A percentile compares a stretch with the other conserved stretches of the same genome.
Evolutionary conservation across 1,284 basidiomycete genomes (phyloP).

Genomic region (Hemileccinum hortonii): DNA sequence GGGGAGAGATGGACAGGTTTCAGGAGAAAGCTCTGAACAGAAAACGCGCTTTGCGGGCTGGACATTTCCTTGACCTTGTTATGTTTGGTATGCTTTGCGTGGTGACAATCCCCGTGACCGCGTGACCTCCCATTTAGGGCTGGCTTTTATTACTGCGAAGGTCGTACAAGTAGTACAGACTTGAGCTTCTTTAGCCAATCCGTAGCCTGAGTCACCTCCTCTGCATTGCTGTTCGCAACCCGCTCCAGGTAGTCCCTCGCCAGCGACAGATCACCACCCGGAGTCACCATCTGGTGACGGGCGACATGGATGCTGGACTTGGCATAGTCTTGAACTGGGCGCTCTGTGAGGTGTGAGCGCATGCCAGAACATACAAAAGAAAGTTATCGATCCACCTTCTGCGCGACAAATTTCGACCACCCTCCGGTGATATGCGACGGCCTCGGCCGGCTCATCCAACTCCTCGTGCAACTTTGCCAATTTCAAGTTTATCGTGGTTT

Average conservation of each 20-base stretch:
- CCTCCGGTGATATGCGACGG: slow-evolving; percentile 69
- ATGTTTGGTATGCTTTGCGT: slow-evolving; percentile 50
- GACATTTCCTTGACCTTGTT: slow-evolving; percentile 62
- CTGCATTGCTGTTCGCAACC: slow-evolving; percentile 73
- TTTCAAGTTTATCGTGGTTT: slow-evolving; percentile 74
- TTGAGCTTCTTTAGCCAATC: slow-evolving; percentile 63
- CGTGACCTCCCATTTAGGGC: slow-evolving; percentile 40
- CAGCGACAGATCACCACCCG: slow-evolving; percentile 59
- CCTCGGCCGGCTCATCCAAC: slow-evolving; percentile 63
- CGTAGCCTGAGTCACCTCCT: slow-evolving; percentile 65
- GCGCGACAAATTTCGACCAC: slow-evolving; percentile 75
- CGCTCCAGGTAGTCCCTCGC: slow-evolving; percentile 69
- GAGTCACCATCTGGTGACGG: slow-evolving; percentile 65
- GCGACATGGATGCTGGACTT: slow-evolving; percentile 82
- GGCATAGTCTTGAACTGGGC: slow-evolving; percentile 70
- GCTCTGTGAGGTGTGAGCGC: slow-evolving; percentile 44
- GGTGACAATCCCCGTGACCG: slow-evolving; percentile 44
- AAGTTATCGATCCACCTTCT: slow-evolving; percentile 36
- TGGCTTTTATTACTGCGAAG: slow-evolving; percentile 20
- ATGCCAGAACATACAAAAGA: slow-evolving; percentile 4
- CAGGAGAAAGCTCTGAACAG: slow-evolving; percentile 31
- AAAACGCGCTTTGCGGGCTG: slow-evolving; percentile 44
- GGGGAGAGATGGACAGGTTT: slow-evolving; percentile 15
- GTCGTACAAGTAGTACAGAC: slow-evolving; percentile 31
- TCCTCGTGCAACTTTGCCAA: slow-evolving; percentile 75